Conservation (phyloP, 192 early-diverging fungal species). For the Coemansia nantahalensis region DNA sequence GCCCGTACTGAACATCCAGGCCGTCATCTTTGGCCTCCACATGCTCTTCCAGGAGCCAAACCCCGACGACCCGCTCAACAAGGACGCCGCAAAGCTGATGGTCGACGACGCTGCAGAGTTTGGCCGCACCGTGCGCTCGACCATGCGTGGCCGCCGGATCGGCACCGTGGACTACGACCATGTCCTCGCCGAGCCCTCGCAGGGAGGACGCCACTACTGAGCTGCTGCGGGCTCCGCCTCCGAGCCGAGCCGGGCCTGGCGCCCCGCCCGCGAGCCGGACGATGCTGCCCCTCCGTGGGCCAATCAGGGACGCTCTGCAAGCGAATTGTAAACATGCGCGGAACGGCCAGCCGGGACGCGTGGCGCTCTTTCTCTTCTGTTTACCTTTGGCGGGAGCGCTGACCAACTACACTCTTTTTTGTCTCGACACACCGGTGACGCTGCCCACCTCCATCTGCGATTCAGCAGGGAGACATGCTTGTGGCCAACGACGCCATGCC, state of each 20-base stretch:
- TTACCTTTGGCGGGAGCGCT: too few relatives aligned
- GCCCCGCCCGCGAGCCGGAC: too few relatives aligned
- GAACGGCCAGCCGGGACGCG: too few relatives aligned
- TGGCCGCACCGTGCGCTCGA: conserved; percentile 67
- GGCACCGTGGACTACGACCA: conserved; percentile 69
- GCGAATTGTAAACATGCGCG: too few relatives aligned
- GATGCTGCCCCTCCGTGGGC: too few relatives aligned
- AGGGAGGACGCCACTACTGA: background rate
- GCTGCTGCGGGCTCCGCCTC: too few relatives aligned
- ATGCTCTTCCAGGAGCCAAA: conserved; percentile 94
- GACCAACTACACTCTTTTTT: too few relatives aligned
- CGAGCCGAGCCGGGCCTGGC: too few relatives aligned
- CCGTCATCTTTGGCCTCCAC: conserved; percentile 87
- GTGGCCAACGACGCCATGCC: conserved; percentile 4
- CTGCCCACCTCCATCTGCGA: too few relatives aligned
- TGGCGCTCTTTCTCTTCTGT: too few relatives aligned
- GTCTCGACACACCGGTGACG: too few relatives aligned
- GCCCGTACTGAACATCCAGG: conserved; percentile 92
- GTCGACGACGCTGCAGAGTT: conserved; percentile 67
- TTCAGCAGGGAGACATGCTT: conserved; percentile 9
- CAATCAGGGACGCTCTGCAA: too few relatives aligned
- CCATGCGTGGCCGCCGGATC: conserved; percentile 76
- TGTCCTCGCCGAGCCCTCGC: conserved; percentile 28
- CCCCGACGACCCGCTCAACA: conserved; percentile 97
- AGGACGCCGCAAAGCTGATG: conserved; percentile 87